phyloP scores from a whole-genome alignment of 148 eudicot genomes.

The Amaranthus hypochondriacus region DNA sequence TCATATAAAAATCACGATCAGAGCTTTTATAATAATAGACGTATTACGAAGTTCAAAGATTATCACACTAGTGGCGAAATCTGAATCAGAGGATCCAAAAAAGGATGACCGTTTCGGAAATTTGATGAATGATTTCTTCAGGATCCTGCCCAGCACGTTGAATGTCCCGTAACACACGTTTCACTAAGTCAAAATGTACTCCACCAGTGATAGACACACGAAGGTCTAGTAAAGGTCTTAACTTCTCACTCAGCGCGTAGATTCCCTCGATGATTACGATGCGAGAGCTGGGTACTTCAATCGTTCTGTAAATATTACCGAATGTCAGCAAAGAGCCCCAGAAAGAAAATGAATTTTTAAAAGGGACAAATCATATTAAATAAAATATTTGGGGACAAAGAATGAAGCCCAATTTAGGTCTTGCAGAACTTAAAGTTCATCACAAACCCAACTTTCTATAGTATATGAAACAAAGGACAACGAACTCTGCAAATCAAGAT shows the following conservation, averaged over 20 bases:
- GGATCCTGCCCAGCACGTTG: slow-evolving; percentile 99
- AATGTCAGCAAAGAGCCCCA: neutral
- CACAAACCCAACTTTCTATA: too few species aligned
- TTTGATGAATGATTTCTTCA: slow-evolving; percentile 96
- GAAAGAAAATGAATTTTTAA: neutral
- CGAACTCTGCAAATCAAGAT: too few species aligned
- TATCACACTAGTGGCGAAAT: neutral
- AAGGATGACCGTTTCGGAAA: slow-evolving; percentile 74
- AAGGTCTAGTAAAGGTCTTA: slow-evolving; percentile 85
- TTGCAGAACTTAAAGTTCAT: neutral
- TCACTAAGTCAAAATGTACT: slow-evolving; percentile 93
- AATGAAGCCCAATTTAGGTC: neutral
- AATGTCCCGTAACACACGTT: slow-evolving; percentile 91
- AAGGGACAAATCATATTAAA: neutral
- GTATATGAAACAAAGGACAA: neutral
- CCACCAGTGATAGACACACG: slow-evolving; percentile 99
- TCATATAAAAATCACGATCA: slow-evolving; percentile 15
- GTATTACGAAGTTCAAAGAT: neutral
- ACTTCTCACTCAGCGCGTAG: slow-evolving; percentile 87
- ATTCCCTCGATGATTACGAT: slow-evolving; percentile 92
- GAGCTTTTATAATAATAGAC: slow-evolving; percentile 10
- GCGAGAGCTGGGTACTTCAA: slow-evolving; percentile 80
- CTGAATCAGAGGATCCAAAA: neutral
- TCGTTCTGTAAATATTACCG: slow-evolving; percentile 51
- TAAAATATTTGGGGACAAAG: neutral